Base-by-base conservation (phyloP, 176 grass and related monocot species). In the Avena sativa region DNA sequence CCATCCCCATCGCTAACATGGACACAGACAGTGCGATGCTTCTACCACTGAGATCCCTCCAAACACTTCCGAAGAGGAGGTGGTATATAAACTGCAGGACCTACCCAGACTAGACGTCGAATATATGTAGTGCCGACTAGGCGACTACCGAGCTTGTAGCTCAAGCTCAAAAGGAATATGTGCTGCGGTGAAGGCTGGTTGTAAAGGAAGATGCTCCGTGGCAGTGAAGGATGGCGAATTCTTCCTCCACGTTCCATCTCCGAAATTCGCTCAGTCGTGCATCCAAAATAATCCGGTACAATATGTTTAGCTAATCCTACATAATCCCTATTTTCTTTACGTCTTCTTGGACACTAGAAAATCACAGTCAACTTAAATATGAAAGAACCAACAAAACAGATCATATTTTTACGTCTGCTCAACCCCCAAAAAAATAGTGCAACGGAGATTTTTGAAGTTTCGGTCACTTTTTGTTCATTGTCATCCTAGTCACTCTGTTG, bases 161-260 rank as follows among this genome's bases (percentile, higher is more conserved):
- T 13, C 65, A 92, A 92, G 87, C 91, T 80, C 51, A 40, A 7
- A 76, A 16, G 30, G 87, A 73, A 80, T 89, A 89, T 80, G 89
- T 87, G 83, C 66, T 70, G 68, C 49, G n/a, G 61, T 48, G 21
- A 63, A 59, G 44, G 79, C 15, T 84, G 59, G 87, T 63, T 87
- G 87, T 87, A 87, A 92, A 89, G 81, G 44, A 11, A 80, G 87
- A 87, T 89, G 87, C 87, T 87, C 53, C 75, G 70, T 87, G 6
- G 74, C 64, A 3, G 13, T 66, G 44, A 89, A 79, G 20, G 70
- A 8, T 69, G 28, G 25, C 8, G 28, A 46, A 89, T 89, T 80
- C 78, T 79, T 17, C 48, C 21, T 52, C 46, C 57, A 74, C 16
- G 49, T 28, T 44, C 7, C 15, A 20, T 59, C 20, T 0, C 4